Percentiles rank a stretch among this genome's conserved stretches.
phyloP scores from a whole-genome alignment of 768 basidiomycete genomes.

The Boletales sp. region DNA sequence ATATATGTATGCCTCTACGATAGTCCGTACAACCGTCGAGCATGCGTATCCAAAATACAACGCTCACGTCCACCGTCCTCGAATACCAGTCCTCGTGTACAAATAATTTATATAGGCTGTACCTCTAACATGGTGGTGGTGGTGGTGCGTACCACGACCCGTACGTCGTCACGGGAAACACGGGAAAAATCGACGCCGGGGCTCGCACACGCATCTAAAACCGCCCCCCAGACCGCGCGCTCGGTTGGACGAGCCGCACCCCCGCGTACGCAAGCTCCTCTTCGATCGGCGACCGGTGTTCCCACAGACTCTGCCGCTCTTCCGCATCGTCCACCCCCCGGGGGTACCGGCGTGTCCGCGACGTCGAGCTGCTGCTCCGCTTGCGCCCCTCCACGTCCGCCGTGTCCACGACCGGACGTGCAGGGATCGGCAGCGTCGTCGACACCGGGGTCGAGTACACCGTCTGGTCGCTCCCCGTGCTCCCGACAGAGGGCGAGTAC shows the following conservation, averaged over 20 bases:
- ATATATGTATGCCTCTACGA: too few species aligned
- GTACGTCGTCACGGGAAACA: too few species aligned
- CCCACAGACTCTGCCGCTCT: conserved; percentile 58
- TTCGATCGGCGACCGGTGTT: conserved; percentile 25
- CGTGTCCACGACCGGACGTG: not conserved
- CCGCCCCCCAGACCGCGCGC: conserved; percentile 14
- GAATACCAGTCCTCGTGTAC: too few species aligned
- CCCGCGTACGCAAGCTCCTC: conserved; percentile 23
- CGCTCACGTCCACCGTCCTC: too few species aligned
- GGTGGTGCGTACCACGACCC: too few species aligned
- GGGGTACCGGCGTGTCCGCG: conserved; percentile 48
- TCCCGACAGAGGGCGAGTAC: conserved; percentile 9
- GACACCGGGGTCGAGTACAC: conserved; percentile 13
- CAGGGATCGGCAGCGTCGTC: not conserved
- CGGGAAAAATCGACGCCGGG: too few species aligned
- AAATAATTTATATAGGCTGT: too few species aligned
- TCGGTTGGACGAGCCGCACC: conserved; percentile 39
- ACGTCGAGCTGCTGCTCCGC: conserved; percentile 38
- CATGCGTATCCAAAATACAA: too few species aligned
- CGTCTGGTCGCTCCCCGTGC: conserved; percentile 16
- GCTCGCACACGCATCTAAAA: conserved; percentile 3
- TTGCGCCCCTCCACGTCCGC: not conserved
- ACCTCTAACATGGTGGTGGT: too few species aligned
- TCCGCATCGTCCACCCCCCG: conserved; percentile 52
- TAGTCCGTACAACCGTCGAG: too few species aligned